Percentiles rank a stretch among this genome's conserved stretches.
These are phyloP conservation scores for Baffinella frigidus DNA, from an alignment of 208 protist species.

Conservation along the genomic window DNA sequence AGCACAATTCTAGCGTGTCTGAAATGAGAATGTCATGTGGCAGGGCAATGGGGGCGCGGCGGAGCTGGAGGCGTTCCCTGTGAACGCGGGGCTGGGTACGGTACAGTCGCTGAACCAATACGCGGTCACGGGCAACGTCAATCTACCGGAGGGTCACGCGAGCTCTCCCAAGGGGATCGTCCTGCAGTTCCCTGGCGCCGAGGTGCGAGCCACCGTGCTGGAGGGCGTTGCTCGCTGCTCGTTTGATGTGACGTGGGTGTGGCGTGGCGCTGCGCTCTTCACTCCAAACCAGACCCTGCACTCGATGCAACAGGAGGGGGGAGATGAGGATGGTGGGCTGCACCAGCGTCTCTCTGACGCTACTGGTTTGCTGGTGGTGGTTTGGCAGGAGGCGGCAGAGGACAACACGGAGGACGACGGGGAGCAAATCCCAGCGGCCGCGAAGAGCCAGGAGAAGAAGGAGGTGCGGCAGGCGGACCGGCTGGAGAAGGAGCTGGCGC, in stretches of 20 bases:
- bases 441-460: not conserved
- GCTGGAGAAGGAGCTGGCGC: not conserved
- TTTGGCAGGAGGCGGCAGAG: constrained; percentile 37
- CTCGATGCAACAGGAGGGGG: no score
- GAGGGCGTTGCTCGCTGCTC: not conserved
- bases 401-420: constrained; percentile 38
- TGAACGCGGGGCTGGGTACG: no score
- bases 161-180: not conserved
- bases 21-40: no score
- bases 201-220: not conserved
- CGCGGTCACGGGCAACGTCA: not conserved
- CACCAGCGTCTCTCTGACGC: not conserved
- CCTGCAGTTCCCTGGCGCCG: constrained; percentile 11
- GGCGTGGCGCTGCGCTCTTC: no score
- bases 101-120: not conserved
- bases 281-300: no score
- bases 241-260: no score
- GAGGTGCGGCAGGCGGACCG: not conserved
- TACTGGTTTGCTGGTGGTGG: not conserved
- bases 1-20: no score
- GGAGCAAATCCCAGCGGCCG: not conserved
- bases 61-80: no score
- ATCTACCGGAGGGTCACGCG: not conserved
- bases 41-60: no score
- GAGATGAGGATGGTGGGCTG: no score